Percentiles rank a stretch among this genome's conserved stretches.
phyloP scores from a whole-genome alignment of 2,329 filamentous ascomycete genomes.

The Alternaria tenuissima region DNA sequence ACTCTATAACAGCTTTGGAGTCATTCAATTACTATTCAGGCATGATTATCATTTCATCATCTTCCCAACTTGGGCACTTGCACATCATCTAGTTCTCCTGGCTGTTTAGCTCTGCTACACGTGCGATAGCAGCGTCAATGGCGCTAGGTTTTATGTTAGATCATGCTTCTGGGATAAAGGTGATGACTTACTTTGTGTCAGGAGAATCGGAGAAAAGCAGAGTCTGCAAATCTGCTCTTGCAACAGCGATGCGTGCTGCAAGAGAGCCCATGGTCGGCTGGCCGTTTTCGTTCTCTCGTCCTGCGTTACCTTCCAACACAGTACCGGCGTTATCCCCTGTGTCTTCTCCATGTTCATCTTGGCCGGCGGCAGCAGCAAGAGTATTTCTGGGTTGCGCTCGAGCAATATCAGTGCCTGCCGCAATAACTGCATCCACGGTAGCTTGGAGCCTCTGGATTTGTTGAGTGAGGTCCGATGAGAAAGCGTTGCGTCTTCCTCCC shows the following conservation, averaged over 20 bases:
- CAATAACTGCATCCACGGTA: not conserved
- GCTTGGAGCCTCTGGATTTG: not conserved
- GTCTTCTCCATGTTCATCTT: not conserved
- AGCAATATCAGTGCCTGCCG: not conserved
- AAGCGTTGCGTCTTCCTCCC: slow-evolving; percentile 3
- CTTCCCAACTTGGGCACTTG: not conserved
- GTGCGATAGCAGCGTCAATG: not conserved
- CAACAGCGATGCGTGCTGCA: not conserved
- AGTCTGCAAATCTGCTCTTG: not conserved
- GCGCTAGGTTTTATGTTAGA: not conserved
- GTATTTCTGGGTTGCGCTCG: not conserved
- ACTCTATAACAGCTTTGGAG: not conserved
- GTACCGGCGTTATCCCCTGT: not conserved
- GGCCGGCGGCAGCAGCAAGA: not conserved
- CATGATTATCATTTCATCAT: not conserved
- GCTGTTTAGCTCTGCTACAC: not conserved
- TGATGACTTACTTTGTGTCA: not conserved
- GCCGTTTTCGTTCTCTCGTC: not conserved
- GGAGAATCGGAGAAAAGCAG: not conserved
- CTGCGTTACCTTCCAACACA: not conserved
- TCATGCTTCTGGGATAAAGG: not conserved
- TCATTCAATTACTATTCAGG: not conserved
- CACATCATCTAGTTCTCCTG: not conserved
- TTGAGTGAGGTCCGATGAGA: not conserved
- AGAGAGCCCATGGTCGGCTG: not conserved